phyloP scores from a whole-genome alignment of 345 rosid species.

The Heritiera littoralis region DNA sequence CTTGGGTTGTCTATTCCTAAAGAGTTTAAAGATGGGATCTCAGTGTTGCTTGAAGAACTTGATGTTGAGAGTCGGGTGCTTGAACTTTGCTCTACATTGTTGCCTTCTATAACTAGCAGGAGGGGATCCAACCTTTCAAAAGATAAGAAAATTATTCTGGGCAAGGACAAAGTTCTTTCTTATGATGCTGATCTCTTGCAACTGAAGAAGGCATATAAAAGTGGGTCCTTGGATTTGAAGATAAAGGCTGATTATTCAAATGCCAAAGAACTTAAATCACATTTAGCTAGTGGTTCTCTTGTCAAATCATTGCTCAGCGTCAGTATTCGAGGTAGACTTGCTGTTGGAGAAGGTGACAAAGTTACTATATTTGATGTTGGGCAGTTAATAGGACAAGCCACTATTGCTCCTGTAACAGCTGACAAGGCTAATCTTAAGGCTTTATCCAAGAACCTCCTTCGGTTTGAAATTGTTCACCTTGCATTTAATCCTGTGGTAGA shows the following conservation, averaged over 20 bases:
- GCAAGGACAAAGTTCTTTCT: constrained; percentile 78
- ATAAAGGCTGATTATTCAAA: constrained; percentile 95
- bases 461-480: constrained; percentile 97
- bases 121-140: constrained; percentile 69
- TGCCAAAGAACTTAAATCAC: constrained; percentile 89
- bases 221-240: constrained; percentile 96
- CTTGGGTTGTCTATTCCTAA: constrained; percentile 63
- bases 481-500: constrained; percentile 74
- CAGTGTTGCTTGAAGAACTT: constrained; percentile 73
- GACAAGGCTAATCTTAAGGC: constrained; percentile 97
- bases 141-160: constrained; percentile 66
- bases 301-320: constrained; percentile 95
- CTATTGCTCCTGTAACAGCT: constrained; percentile 83
- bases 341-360: constrained; percentile 99
- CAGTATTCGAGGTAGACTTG: constrained; percentile 90
- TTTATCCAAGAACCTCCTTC: constrained; percentile 87
- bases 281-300: constrained; percentile 81
- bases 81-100: constrained; percentile 68
- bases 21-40: constrained; percentile 66
- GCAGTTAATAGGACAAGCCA: constrained; percentile 90
- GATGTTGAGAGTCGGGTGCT: constrained; percentile 73
- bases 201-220: constrained; percentile 91
- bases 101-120: constrained; percentile 74
- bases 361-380: constrained; percentile 95
- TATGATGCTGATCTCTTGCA: constrained; percentile 82